Evolutionary conservation across 83 land plant genomes (phyloP).

Genomic region (Picea abies): DNA sequence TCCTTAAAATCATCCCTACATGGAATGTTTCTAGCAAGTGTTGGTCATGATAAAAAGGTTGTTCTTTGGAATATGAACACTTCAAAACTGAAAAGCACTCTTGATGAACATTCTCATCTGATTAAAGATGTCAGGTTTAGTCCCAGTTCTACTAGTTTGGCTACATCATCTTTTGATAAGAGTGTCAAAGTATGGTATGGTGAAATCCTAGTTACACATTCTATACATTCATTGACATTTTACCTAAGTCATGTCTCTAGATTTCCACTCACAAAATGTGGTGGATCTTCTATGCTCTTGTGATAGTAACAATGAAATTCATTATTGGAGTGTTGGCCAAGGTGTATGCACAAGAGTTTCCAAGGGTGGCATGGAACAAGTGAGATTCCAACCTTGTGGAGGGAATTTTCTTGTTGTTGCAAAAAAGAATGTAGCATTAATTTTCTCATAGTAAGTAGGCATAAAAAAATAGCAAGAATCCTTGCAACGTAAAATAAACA

Average conservation of each 20-base stretch:
- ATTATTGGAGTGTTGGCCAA: constrained; percentile 73
- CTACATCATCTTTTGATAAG: constrained; percentile 97
- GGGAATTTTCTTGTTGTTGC: constrained; percentile 79
- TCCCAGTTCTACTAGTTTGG: constrained; percentile 86
- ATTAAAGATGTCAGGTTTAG: constrained; percentile 97
- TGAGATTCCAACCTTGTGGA: constrained; percentile 69
- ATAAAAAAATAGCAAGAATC: too few species aligned
- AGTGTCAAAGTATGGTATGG: constrained; percentile 98
- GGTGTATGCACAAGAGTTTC: constrained; percentile 45
- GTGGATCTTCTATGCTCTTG: constrained; percentile 70
- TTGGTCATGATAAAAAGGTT: constrained; percentile 95
- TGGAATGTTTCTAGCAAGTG: constrained; percentile 92
- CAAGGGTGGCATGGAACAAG: constrained; percentile 78
- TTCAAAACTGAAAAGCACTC: constrained; percentile 72
- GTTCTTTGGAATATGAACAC: constrained; percentile 87
- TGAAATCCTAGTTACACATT: constrained; percentile 71
- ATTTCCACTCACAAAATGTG: constrained; percentile 62
- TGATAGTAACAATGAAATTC: constrained; percentile 69
- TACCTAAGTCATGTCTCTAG: constrained; percentile 66
- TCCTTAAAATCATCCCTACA: constrained; percentile 52
- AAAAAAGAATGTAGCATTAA: constrained; percentile 52
- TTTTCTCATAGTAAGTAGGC: constrained; percentile 17
- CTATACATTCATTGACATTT: constrained; percentile 64
- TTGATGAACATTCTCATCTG: constrained; percentile 84
- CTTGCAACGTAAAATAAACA: too few species aligned